These are phyloP conservation scores for Allodekkera sacchari DNA, from an alignment of 805 yeast species.

Conservation along the genomic window DNA sequence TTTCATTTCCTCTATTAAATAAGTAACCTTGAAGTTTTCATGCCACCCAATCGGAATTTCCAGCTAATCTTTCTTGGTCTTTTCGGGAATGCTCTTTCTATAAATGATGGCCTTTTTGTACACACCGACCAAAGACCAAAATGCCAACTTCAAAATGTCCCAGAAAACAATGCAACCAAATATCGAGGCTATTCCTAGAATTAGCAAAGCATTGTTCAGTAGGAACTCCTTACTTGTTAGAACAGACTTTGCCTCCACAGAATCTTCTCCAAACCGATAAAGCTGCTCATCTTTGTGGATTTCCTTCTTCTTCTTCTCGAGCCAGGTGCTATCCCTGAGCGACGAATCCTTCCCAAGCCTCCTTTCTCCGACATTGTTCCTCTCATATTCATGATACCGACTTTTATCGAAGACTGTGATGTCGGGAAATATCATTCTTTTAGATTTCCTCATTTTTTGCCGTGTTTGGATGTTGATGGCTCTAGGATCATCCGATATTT, in stretches of 20 bases:
- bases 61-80: not conserved
- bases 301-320: constrained; percentile 16
- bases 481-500: constrained; percentile 25
- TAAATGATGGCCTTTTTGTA: not conserved
- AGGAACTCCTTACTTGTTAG: constrained; percentile 36
- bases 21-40: no score
- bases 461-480: constrained; percentile 24
- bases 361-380: constrained; percentile 35
- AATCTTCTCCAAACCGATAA: constrained; percentile 20
- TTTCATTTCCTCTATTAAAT: no score
- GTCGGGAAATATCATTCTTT: constrained; percentile 42
- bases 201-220: constrained; percentile 40
- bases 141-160: constrained; percentile 6
- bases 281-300: constrained; percentile 11
- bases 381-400: constrained; percentile 44
- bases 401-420: constrained; percentile 41
- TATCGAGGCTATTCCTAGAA: constrained; percentile 13
- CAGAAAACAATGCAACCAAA: constrained; percentile 7
- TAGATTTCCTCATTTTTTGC: constrained; percentile 21
- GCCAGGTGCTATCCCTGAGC: constrained; percentile 24
- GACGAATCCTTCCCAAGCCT: constrained; percentile 17
- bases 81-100: not conserved
- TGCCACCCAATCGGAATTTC: no score
- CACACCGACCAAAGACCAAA: not conserved
- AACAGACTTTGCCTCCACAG: constrained; percentile 29